These are phyloP conservation scores for Capsicum baccatum DNA, from an alignment of 257 asterid species.

Conservation along the genomic window DNA sequence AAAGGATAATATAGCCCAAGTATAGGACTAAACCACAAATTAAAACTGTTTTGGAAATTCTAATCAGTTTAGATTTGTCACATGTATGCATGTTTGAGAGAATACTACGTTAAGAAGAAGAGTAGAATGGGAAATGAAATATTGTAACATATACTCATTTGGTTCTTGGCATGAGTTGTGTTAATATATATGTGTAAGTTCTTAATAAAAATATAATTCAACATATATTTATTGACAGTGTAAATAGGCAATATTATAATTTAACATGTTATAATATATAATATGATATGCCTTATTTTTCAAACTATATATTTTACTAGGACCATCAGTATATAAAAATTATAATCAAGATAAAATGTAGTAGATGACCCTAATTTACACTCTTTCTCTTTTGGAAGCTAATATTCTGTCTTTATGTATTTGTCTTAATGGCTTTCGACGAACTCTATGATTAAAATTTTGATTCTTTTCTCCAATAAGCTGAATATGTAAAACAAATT, in stretches of 20 bases:
- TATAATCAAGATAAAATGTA: no score
- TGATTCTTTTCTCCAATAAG: background rate
- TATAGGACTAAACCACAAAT: slow-evolving; percentile 13
- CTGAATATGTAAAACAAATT: slow-evolving; percentile 4
- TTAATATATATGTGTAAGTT: background rate
- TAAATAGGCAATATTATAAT: background rate
- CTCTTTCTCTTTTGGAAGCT: slow-evolving; percentile 9
- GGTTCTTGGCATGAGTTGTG: background rate
- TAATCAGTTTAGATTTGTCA: slow-evolving; percentile 7
- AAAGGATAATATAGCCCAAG: background rate
- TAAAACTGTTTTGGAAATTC: slow-evolving; percentile 19
- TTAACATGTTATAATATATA: background rate
- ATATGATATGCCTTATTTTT: background rate
- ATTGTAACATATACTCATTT: background rate
- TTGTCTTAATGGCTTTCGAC: slow-evolving; percentile 12
- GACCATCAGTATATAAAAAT: no score
- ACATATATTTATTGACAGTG: background rate
- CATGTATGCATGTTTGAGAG: slow-evolving; percentile 8
- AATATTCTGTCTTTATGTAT: background rate
- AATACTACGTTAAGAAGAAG: background rate
- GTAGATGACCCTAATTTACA: background rate
- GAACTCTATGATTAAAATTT: slow-evolving; percentile 1
- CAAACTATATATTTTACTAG: background rate
- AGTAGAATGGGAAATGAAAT: background rate
- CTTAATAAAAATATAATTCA: background rate